phyloP scores from a whole-genome alignment of 2,329 filamentous ascomycete genomes.

The Aspergillus aculeatinus region DNA sequence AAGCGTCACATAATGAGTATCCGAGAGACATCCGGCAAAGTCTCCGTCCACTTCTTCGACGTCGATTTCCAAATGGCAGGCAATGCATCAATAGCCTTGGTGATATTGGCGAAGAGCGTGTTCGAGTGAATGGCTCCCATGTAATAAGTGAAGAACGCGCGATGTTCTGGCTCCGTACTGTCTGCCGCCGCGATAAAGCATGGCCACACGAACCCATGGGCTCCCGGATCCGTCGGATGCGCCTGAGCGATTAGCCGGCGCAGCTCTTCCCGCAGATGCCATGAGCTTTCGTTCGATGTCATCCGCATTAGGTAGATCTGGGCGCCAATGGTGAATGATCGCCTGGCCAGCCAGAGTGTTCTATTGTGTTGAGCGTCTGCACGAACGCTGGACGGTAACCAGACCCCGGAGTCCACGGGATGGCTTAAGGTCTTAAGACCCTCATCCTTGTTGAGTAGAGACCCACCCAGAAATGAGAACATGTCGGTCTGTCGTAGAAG shows the following conservation, averaged over 20 bases:
- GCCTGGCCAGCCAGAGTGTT: slow-evolving; percentile 1
- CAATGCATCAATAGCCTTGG: slow-evolving; percentile 35
- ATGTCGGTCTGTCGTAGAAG: slow-evolving; percentile 22
- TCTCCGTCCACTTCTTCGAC: slow-evolving; percentile 18
- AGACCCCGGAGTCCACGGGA: neutral
- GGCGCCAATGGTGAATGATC: slow-evolving; percentile 23
- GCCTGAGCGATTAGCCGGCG: slow-evolving; percentile 31
- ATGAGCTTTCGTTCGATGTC: slow-evolving; percentile 15
- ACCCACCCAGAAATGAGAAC: slow-evolving; percentile 7
- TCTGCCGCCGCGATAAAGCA: slow-evolving; percentile 45
- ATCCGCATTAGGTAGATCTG: slow-evolving; percentile 25
- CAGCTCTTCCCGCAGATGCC: slow-evolving; percentile 30
- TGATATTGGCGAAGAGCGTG: slow-evolving; percentile 42
- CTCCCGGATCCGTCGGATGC: slow-evolving; percentile 29
- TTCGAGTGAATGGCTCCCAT: slow-evolving; percentile 31
- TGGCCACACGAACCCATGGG: slow-evolving; percentile 44
- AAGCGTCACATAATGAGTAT: slow-evolving; percentile 17
- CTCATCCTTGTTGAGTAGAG: neutral
- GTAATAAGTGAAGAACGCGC: slow-evolving; percentile 36
- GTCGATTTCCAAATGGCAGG: slow-evolving; percentile 34
- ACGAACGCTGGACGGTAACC: neutral
- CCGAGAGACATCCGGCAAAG: slow-evolving; percentile 15
- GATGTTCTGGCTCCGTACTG: slow-evolving; percentile 36
- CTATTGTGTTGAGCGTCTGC: neutral
- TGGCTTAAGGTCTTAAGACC: neutral